Evolutionary conservation across 148 eudicot species (phyloP).

Genomic region (Fagopyrum tataricum): DNA sequence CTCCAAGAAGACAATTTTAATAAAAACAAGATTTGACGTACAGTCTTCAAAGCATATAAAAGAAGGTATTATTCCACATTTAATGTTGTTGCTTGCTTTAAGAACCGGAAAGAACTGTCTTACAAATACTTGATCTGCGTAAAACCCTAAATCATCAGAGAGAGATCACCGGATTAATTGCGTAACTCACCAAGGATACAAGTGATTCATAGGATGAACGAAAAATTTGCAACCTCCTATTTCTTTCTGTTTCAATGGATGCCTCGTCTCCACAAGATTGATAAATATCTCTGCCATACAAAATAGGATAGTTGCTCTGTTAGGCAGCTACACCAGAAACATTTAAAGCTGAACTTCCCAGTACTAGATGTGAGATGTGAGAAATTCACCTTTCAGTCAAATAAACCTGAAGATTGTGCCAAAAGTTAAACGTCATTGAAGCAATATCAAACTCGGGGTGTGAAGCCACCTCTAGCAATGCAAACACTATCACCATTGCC

Average conservation of each 20-base stretch:
- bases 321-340: background rate
- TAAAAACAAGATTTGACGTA: background rate
- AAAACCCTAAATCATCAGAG: background rate
- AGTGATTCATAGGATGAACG: slow-evolving; percentile 87
- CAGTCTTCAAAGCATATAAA: background rate
- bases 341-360: background rate
- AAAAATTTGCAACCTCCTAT: slow-evolving; percentile 58
- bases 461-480: slow-evolving; percentile 82
- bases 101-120: background rate
- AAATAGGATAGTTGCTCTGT: background rate
- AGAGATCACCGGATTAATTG: background rate
- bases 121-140: background rate
- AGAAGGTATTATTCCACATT: background rate
- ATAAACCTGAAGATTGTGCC: slow-evolving; percentile 90
- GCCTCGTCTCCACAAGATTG: slow-evolving; percentile 53
- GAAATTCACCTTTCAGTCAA: slow-evolving; percentile 66
- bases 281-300: slow-evolving; percentile 52
- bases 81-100: background rate
- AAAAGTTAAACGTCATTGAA: slow-evolving; percentile 98
- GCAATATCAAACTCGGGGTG: slow-evolving; percentile 98
- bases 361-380: slow-evolving; percentile 11
- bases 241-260: slow-evolving; percentile 74
- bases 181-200: slow-evolving; percentile 77
- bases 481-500: slow-evolving; percentile 85
- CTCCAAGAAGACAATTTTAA: background rate